These are phyloP conservation scores for Boletus calvinii DNA, from an alignment of 1,284 basidiomycete genomes.

Conservation along the genomic window DNA sequence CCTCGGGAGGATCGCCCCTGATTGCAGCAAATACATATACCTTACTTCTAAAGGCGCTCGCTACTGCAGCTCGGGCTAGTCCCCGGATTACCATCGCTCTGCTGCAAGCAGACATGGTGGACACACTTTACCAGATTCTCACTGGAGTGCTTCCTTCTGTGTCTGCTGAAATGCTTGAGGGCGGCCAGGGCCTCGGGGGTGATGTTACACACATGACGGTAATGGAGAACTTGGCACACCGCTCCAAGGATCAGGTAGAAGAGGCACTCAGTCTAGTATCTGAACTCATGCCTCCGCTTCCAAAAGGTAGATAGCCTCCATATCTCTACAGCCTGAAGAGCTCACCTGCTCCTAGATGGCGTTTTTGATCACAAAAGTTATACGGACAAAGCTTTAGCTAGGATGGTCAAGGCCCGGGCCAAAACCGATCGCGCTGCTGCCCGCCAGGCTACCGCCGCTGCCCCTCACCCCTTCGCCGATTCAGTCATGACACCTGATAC, in stretches of 20 bases:
- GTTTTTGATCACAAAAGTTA: slow-evolving; percentile 91
- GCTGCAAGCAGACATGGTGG: slow-evolving; percentile 87
- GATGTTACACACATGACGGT: slow-evolving; percentile 94
- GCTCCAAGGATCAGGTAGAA: slow-evolving; percentile 95
- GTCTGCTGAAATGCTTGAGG: slow-evolving; percentile 58
- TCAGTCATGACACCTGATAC: slow-evolving; percentile 25
- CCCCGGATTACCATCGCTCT: slow-evolving; percentile 83
- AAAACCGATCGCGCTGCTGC: slow-evolving; percentile 74
- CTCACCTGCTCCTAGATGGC: slow-evolving; percentile 59
- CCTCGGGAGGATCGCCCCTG: slow-evolving; percentile 81
- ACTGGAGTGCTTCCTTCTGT: slow-evolving; percentile 84
- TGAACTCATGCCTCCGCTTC: slow-evolving; percentile 87
- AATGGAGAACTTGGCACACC: slow-evolving; percentile 94
- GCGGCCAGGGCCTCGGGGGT: slow-evolving; percentile 73
- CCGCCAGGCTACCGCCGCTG: slow-evolving; percentile 43
- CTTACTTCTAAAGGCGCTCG: slow-evolving; percentile 81
- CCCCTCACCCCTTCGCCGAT: slow-evolving; percentile 33
- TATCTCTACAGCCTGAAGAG: not conserved
- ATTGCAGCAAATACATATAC: slow-evolving; percentile 88
- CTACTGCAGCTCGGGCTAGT: slow-evolving; percentile 82
- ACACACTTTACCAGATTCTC: slow-evolving; percentile 89
- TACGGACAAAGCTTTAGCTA: slow-evolving; percentile 79
- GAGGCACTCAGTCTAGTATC: slow-evolving; percentile 85
- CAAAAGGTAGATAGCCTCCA: slow-evolving; percentile 67
- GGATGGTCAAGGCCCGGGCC: slow-evolving; percentile 72